Conservation (phyloP, 257 asterid species). For the Nicotiana tabacum region DNA sequence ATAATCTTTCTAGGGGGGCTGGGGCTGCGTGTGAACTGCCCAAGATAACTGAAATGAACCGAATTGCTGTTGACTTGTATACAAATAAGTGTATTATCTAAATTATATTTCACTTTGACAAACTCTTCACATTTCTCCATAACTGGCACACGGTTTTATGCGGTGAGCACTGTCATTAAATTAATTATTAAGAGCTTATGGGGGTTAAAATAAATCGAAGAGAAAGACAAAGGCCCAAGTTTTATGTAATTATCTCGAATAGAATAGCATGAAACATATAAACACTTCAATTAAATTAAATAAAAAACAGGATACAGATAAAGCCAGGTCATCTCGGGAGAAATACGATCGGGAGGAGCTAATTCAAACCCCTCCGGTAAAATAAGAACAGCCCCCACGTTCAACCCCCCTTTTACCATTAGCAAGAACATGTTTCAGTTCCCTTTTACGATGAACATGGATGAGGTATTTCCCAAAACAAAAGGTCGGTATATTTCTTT, state of each 20-base stretch:
- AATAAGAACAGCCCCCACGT: too few relatives aligned
- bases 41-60: constrained; percentile 31
- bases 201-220: too few relatives aligned
- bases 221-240: neutral
- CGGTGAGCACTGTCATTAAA: neutral
- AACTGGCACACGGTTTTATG: constrained; percentile 25
- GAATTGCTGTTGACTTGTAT: constrained; percentile 20
- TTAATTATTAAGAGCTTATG: neutral
- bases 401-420: too few relatives aligned
- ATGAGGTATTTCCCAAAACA: constrained; percentile 27
- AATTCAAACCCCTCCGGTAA: too few relatives aligned
- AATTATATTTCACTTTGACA: neutral
- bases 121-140: neutral
- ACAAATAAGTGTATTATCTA: neutral
- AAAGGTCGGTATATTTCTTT: constrained; percentile 20
- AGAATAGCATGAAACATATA: neutral
- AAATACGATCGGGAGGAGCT: too few relatives aligned
- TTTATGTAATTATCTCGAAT: neutral
- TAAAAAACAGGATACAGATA: neutral
- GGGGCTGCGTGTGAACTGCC: constrained; percentile 29
- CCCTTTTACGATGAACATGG: constrained; percentile 32
- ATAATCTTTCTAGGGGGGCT: constrained; percentile 15
- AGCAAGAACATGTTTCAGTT: too few relatives aligned
- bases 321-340: neutral
- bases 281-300: too few relatives aligned